Conservation (phyloP, 2,329 filamentous ascomycete genomes). For the Apiospora arundinis region DNA sequence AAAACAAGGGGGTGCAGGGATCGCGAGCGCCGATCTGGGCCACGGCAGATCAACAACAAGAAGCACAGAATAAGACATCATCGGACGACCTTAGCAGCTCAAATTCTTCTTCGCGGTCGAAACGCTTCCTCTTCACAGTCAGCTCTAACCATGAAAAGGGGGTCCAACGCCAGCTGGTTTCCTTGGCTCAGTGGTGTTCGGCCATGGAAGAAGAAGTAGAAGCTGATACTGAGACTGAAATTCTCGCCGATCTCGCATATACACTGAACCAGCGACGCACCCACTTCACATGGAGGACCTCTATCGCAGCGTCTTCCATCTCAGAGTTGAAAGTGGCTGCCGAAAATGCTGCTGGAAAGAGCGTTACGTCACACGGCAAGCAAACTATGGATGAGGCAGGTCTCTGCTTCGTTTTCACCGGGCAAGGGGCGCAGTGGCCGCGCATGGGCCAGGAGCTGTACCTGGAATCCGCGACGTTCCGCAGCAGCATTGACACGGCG, state of each 20-base stretch:
- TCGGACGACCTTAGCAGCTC: neutral
- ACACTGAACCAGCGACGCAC: neutral
- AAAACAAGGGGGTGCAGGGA: neutral
- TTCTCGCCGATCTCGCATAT: neutral
- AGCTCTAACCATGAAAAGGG: constrained; percentile 10
- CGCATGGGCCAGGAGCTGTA: constrained; percentile 8
- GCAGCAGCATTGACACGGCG: constrained; percentile 3
- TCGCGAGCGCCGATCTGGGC: neutral
- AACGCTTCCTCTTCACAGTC: neutral
- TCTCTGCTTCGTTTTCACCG: constrained; percentile 17
- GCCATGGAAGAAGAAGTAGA: neutral
- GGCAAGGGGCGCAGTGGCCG: constrained; percentile 17
- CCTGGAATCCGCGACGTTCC: neutral
- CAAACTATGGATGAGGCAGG: neutral
- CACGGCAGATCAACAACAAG: neutral
- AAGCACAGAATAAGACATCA: neutral
- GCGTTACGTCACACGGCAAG: neutral
- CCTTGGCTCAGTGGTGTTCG: constrained; percentile 12
- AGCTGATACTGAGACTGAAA: neutral
- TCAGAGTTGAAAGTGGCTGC: neutral
- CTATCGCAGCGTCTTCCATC: neutral
- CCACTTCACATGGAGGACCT: constrained; percentile 7
- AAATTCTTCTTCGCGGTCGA: neutral
- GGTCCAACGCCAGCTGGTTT: neutral
- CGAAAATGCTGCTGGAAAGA: neutral